Evolutionary conservation across 139 green algal species (phyloP).

Genomic region (Dunaliella primolecta): DNA sequence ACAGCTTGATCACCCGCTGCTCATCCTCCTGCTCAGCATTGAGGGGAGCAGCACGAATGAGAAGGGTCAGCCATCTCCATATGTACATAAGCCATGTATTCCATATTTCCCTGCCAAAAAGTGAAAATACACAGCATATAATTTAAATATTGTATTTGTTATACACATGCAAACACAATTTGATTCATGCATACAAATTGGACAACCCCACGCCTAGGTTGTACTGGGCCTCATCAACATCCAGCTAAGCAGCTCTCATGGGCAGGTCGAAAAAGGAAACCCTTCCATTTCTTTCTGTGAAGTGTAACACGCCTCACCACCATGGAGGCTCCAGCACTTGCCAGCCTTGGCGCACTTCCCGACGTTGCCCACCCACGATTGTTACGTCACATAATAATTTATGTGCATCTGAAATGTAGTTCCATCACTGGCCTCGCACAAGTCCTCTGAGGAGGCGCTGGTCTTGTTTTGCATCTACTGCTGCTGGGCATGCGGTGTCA

Average conservation of each 20-base stretch:
- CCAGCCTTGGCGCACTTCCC: no score
- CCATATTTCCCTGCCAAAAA: no score
- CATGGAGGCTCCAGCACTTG: no score
- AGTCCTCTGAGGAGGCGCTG: neutral
- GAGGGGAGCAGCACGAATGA: slow-evolving; percentile 19
- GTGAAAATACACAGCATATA: no score
- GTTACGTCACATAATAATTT: no score
- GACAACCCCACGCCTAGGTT: neutral
- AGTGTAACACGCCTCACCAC: no score
- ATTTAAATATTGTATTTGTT: neutral
- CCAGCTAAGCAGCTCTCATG: neutral
- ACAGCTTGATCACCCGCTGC: slow-evolving; percentile 71
- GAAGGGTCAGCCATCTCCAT: neutral
- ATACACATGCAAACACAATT: neutral
- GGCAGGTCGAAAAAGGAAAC: no score
- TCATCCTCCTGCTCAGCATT: slow-evolving; percentile 67
- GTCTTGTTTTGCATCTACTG: neutral
- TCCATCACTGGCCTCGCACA: neutral
- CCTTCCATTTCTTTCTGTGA: no score
- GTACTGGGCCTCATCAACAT: neutral
- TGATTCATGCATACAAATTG: neutral
- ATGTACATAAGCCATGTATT: neutral
- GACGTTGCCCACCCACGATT: no score
- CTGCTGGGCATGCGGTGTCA: neutral
- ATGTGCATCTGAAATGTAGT: no score